Base-by-base conservation (phyloP, 129 eudicot species). In the Centella asiatica region DNA sequence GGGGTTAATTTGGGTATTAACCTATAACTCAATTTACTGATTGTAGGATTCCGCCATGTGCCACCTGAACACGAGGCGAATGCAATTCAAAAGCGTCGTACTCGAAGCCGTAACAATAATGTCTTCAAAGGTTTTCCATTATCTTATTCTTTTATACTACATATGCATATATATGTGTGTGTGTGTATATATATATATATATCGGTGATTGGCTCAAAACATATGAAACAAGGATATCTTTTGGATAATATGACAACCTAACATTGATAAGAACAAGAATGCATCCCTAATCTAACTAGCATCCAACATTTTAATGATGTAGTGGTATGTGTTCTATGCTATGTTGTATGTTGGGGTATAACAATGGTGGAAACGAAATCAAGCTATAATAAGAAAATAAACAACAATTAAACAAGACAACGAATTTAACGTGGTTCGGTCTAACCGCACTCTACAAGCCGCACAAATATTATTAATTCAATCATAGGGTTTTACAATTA, bases 91-190 rank as follows among this genome's bases (percentile, higher is more conserved):
- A 62, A 71, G 57, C 80, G 26, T 27, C 75, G 73, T 15, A 66
- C 87, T 55, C 81, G 69, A 32, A 74, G 83, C 64, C 71, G 72
- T 57, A 70, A 63, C 65, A 86, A 76, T 50, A 70, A 84, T 57
- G 72, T 80, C 60, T 76, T 86, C 57, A 90, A 76, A 84, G 95
- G 95, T 87, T 67, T 27, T 22, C 32, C 19, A 42, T n/a, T 44
- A 7, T 42, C 18, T 6, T 34, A 13, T 34, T 19, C 28, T 32
- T 67, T 22, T n/a, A 51, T 46, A n/a, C 37, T n/a, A 15, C 44
- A 6, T 31, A 26, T n/a, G n/a, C n/a, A n/a, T n/a, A n/a, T n/a
- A n/a, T n/a, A n/a, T n/a, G n/a, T n/a, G n/a, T n/a, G n/a, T n/a
- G n/a, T n/a, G n/a, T n/a, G n/a, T n/a, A n/a, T n/a, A n/a, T n/a